These are phyloP conservation scores for Russula emetica DNA, from an alignment of 768 basidiomycete genomes.

Conservation along the genomic window DNA sequence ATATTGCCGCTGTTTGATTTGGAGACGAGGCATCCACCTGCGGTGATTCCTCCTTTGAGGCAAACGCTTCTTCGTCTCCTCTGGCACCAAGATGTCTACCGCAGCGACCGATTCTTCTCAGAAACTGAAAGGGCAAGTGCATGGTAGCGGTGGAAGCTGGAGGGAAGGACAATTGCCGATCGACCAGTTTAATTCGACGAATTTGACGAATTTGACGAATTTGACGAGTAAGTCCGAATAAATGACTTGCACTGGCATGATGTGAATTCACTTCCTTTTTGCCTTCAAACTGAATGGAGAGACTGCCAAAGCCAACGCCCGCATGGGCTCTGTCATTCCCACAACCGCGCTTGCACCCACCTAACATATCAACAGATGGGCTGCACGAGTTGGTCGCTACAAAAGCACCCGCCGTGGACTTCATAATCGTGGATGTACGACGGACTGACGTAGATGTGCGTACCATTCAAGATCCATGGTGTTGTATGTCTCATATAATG, in stretches of 20 bases:
- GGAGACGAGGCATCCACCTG: neutral
- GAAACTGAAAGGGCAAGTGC: neutral
- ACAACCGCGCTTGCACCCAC: slow-evolving; percentile 25
- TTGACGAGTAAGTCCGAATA: neutral
- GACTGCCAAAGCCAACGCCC: slow-evolving; percentile 16
- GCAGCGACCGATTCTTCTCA: neutral
- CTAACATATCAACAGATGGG: slow-evolving; percentile 28
- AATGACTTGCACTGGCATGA: neutral
- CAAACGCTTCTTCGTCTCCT: neutral
- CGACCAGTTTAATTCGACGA: neutral
- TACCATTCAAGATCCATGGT: neutral
- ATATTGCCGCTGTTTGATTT: neutral
- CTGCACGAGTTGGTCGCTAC: slow-evolving; percentile 30
- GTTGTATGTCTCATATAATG: neutral
- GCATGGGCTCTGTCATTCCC: slow-evolving; percentile 28
- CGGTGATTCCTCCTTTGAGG: neutral
- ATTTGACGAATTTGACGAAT: slow-evolving; percentile 11
- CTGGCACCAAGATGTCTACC: neutral
- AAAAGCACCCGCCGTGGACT: slow-evolving; percentile 29
- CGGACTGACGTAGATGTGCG: slow-evolving; percentile 40
- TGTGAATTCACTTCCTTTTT: neutral
- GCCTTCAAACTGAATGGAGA: neutral
- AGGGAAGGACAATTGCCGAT: neutral
- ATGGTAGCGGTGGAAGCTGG: neutral
- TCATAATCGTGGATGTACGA: slow-evolving; percentile 39